Conservation (phyloP, 805 yeast species). For the Wickerhamiella parazyma region DNA sequence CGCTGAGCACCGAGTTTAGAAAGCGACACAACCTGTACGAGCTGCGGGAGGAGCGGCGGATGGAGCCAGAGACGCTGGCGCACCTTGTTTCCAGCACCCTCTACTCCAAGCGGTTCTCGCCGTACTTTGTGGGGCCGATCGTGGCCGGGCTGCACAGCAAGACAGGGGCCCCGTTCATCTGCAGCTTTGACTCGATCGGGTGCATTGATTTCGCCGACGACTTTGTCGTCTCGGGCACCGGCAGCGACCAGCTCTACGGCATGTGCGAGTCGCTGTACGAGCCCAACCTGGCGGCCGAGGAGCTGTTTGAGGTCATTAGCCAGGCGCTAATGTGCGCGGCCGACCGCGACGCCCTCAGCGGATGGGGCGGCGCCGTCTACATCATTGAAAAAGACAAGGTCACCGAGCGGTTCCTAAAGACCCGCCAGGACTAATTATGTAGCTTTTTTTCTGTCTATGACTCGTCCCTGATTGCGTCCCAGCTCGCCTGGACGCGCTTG, state of each 20-base stretch:
- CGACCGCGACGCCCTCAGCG: slow-evolving; percentile 93
- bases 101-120: slow-evolving; percentile 81
- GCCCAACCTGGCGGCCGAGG: slow-evolving; percentile 87
- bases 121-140: slow-evolving; percentile 91
- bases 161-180: slow-evolving; percentile 73
- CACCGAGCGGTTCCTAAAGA: slow-evolving; percentile 70
- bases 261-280: slow-evolving; percentile 97
- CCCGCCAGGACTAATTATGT: slow-evolving; percentile 79
- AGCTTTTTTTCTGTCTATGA: slow-evolving; percentile 19
- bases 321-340: slow-evolving; percentile 90
- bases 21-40: slow-evolving; percentile 78
- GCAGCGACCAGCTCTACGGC: slow-evolving; percentile 92
- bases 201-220: slow-evolving; percentile 92
- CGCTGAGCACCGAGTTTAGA: slow-evolving; percentile 66
- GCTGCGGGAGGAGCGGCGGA: slow-evolving; percentile 76
- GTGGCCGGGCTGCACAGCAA: slow-evolving; percentile 89
- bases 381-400: slow-evolving; percentile 65
- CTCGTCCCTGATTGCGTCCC: slow-evolving; percentile 59
- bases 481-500: slow-evolving; percentile 39
- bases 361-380: slow-evolving; percentile 97
- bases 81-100: slow-evolving; percentile 80
- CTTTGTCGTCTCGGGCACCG: slow-evolving; percentile 92
- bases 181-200: slow-evolving; percentile 94
- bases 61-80: slow-evolving; percentile 90
- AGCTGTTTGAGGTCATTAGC: slow-evolving; percentile 85